Percentiles rank a stretch among this genome's conserved stretches.
Conservation (phyloP, 169 alveolate genomes). For the Perkinsus olseni region DNA sequence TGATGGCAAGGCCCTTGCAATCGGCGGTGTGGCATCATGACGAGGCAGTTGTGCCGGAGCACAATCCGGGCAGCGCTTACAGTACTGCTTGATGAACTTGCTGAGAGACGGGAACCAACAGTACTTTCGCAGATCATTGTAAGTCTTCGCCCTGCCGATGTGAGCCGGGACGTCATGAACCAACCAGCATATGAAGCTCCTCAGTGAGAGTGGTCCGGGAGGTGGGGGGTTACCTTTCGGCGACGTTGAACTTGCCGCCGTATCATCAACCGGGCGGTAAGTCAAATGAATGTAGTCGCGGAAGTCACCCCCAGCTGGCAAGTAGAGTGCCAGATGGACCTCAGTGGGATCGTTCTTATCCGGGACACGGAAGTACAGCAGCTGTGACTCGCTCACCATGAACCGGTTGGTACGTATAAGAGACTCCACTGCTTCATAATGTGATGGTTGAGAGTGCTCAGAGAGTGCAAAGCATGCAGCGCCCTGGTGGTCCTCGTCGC, state of each 20-base stretch:
- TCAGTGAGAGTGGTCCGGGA: neutral
- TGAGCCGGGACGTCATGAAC: neutral
- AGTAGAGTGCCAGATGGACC: neutral
- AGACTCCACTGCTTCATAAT: neutral
- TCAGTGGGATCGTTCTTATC: neutral
- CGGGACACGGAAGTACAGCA: neutral
- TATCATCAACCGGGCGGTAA: neutral
- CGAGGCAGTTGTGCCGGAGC: neutral
- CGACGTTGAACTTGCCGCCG: neutral
- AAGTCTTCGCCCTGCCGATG: neutral
- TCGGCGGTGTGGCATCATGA: neutral
- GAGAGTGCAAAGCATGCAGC: neutral
- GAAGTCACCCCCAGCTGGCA: neutral
- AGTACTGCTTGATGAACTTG: neutral
- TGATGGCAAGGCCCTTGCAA: neutral
- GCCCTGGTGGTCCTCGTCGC: neutral
- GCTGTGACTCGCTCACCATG: neutral
- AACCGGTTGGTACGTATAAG: neutral
- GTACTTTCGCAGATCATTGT: neutral
- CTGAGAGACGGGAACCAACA: neutral
- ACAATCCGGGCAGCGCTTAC: neutral
- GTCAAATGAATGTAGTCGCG: neutral
- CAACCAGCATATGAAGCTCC: neutral
- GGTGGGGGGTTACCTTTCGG: neutral
- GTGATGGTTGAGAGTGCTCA: neutral